Evolutionary conservation across 495 filamentous ascomycete genomes (phyloP).

Genomic region (Neurospora africana): DNA sequence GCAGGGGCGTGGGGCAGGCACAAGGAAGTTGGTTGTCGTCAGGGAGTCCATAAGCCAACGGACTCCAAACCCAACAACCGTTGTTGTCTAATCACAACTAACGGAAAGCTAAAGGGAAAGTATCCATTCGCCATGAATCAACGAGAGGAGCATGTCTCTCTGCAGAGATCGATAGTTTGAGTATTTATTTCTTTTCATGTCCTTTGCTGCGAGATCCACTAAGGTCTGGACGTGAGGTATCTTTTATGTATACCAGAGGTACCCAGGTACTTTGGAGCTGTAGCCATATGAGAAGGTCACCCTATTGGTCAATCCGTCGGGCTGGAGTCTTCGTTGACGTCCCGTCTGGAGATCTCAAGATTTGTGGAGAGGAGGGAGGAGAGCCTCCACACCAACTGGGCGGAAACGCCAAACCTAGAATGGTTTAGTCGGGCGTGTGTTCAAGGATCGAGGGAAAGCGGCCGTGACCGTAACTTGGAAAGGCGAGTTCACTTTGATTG

Average conservation of each 20-base stretch:
- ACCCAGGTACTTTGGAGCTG: background rate
- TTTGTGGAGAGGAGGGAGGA: too few species aligned
- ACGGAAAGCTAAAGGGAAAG: background rate
- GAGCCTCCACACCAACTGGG: background rate
- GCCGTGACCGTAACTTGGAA: background rate
- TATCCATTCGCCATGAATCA: background rate
- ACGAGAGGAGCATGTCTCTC: background rate
- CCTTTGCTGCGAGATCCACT: background rate
- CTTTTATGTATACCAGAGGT: background rate
- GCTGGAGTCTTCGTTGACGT: background rate
- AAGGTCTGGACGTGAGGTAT: background rate
- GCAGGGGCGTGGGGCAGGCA: background rate
- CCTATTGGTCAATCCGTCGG: background rate
- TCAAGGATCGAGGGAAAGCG: background rate
- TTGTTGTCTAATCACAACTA: background rate
- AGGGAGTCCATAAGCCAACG: background rate
- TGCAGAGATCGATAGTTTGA: background rate
- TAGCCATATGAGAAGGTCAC: background rate
- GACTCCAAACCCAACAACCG: background rate
- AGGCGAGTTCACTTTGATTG: background rate
- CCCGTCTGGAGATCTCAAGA: background rate
- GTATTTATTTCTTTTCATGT: background rate
- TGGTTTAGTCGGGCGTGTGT: background rate
- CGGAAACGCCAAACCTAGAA: background rate
- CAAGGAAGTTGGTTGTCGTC: background rate